Evolutionary conservation across 306 rosid genomes (phyloP), one percentile per base, ranked within the genome.

Genomic region (Gynostemma pentaphyllum): DNA sequence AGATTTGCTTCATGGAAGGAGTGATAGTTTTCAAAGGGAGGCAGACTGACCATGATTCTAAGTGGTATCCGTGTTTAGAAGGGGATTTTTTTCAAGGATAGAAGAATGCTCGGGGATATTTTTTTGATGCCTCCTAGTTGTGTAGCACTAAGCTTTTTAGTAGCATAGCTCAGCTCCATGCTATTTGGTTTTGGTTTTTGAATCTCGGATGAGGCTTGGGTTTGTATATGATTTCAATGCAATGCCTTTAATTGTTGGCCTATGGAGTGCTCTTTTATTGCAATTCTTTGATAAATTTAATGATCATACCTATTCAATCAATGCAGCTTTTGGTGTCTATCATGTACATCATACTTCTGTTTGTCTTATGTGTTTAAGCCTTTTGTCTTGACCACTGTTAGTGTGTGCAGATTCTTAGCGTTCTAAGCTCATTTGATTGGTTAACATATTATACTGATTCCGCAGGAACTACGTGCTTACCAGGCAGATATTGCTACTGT

Each of bases 401-500:
- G 45, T 12, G 1, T n/a, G 9, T 5, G n/a, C 45, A 41, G 45
- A 41, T 0, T 41, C 45, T 9, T 41, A 10, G 45, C 45, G 0
- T 41, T 1, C 45, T 41, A 1, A 18, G 13, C 27, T 18, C 53
- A 48, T 48, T 9, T 18, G 28, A 2, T 21, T 48, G 21, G 27
- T 19, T 39, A 39, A 8, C 44, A n/a, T 3, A 3, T 32, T 42
- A 1, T 16, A 22, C 7, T 10, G 19, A 21, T 41, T 15, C 32
- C 79, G 74, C 63, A 91, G 98, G 98, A 92, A 81, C 84, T 92
- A 55, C 98, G 98, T 10, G 98, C 98, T 70, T 92, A 92, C 79
- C 98, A 92, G 83, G 98, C 98, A 72, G 98, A 88, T 64, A 77
- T 80, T 46, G 98, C 98, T 40, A 92, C 94, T 76, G 94, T 84